Evolutionary conservation across 164 flowering plant species (phyloP).

Genomic region (Sedum album): DNA sequence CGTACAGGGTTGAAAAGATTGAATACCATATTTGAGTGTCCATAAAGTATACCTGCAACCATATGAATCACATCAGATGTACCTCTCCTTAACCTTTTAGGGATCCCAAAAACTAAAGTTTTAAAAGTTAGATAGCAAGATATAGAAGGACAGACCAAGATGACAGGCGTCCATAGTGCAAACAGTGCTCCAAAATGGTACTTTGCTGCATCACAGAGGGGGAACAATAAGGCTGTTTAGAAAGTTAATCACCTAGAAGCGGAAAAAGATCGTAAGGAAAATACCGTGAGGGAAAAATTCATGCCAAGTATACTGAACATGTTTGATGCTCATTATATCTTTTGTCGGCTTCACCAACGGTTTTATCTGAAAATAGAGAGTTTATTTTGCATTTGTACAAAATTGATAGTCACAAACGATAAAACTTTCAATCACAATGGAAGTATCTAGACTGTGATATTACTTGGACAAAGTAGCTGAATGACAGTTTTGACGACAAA

Average conservation of each 20-base stretch:
- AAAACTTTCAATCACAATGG: not conserved
- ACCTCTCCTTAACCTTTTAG: not conserved
- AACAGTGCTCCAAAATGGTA: constrained; percentile 70
- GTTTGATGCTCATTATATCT: constrained; percentile 62
- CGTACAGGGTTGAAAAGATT: constrained; percentile 71
- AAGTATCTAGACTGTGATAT: constrained; percentile 6
- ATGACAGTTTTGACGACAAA: constrained; percentile 56
- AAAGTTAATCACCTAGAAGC: constrained; percentile 3
- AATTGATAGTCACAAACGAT: not conserved
- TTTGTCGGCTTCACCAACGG: constrained; percentile 85
- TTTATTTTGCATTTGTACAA: too few species aligned
- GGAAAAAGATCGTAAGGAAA: constrained; percentile 4
- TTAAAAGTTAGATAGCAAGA: not conserved
- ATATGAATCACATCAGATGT: not conserved
- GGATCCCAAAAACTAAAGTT: not conserved
- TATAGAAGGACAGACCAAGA: constrained; percentile 41
- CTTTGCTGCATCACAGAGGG: constrained; percentile 43
- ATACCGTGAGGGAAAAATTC: constrained; percentile 89
- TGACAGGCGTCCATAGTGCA: constrained; percentile 85
- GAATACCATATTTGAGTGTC: constrained; percentile 99
- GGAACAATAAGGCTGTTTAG: constrained; percentile 11
- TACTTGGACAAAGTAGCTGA: constrained; percentile 81
- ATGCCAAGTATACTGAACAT: constrained; percentile 71
- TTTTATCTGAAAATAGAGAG: constrained; percentile 46
- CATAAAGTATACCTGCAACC: constrained; percentile 87